Percentiles rank a stretch among this genome's conserved stretches.
Evolutionary conservation across 2,329 filamentous ascomycete species (phyloP).

Genomic region (Pseudocercospora pini-densiflorae): DNA sequence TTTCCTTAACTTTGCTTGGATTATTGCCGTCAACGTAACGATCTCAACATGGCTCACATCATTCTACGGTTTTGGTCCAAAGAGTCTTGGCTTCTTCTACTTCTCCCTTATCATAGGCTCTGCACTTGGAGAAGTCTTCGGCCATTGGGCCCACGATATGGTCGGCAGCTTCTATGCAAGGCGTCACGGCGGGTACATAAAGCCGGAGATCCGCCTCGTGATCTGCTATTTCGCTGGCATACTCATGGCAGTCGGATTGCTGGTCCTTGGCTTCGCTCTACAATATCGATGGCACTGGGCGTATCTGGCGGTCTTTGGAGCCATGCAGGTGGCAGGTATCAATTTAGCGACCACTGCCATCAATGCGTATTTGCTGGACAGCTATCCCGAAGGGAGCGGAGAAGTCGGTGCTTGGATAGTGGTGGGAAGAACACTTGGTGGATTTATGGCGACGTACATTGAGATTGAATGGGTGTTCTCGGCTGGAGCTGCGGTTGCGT

Average conservation of each 20-base stretch:
- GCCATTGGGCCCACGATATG: slow-evolving; percentile 62
- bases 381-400: slow-evolving; percentile 60
- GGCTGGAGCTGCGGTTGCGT: slow-evolving; percentile 13
- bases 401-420: slow-evolving; percentile 60
- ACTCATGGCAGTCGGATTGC: slow-evolving; percentile 56
- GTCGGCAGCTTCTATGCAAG: slow-evolving; percentile 53
- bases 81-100: slow-evolving; percentile 61
- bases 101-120: slow-evolving; percentile 62
- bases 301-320: slow-evolving; percentile 49
- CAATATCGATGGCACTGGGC: slow-evolving; percentile 49
- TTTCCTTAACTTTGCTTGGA: slow-evolving; percentile 40
- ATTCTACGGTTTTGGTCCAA: slow-evolving; percentile 48
- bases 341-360: slow-evolving; percentile 60
- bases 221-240: slow-evolving; percentile 54
- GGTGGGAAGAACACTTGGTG: slow-evolving; percentile 54
- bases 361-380: slow-evolving; percentile 59
- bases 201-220: slow-evolving; percentile 60
- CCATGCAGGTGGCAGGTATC: slow-evolving; percentile 60
- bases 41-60: slow-evolving; percentile 33
- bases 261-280: slow-evolving; percentile 59
- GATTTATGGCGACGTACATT: slow-evolving; percentile 59
- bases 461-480: slow-evolving; percentile 54
- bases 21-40: slow-evolving; percentile 34
- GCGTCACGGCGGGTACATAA: slow-evolving; percentile 57
- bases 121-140: slow-evolving; percentile 57